phyloP scores from a whole-genome alignment of 2,329 filamentous ascomycete genomes.

The Diaporthe aspalathi region DNA sequence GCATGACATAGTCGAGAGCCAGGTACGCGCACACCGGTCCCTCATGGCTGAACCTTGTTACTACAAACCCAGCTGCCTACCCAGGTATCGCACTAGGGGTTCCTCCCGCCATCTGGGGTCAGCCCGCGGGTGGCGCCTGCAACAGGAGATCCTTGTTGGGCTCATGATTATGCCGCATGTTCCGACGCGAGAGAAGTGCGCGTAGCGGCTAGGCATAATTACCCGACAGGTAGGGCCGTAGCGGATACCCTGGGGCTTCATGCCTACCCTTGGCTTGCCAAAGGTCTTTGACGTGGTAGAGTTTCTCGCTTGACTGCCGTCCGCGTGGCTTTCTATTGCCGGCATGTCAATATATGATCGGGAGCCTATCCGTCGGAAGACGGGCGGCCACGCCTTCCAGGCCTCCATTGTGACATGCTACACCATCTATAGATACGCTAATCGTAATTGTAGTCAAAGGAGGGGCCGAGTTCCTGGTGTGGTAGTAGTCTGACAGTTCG shows the following conservation, averaged over 20 bases:
- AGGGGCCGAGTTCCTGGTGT: slow-evolving; percentile 4
- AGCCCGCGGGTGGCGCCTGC: neutral
- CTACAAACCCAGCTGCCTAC: too few species aligned
- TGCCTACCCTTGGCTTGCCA: slow-evolving; percentile 6
- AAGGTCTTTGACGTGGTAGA: neutral
- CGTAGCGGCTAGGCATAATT: slow-evolving; percentile 7
- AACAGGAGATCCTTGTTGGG: slow-evolving; percentile 10
- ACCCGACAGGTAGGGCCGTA: slow-evolving; percentile 24
- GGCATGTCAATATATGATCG: slow-evolving; percentile 12
- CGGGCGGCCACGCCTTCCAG: neutral
- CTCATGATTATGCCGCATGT: slow-evolving; percentile 2
- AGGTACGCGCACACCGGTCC: slow-evolving; percentile 13
- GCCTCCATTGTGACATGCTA: neutral
- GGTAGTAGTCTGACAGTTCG: slow-evolving; percentile 3
- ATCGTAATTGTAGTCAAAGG: neutral
- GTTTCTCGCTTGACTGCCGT: neutral
- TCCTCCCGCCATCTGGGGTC: slow-evolving; percentile 15
- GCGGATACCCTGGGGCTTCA: neutral
- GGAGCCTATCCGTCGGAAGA: neutral
- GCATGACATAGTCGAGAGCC: slow-evolving; percentile 2
- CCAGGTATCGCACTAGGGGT: neutral
- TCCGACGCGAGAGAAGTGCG: neutral
- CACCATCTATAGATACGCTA: too few species aligned
- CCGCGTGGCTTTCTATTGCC: neutral
- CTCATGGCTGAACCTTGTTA: neutral